Conservation (phyloP, 495 filamentous ascomycete genomes). For the Articulospora tetracladia region DNA sequence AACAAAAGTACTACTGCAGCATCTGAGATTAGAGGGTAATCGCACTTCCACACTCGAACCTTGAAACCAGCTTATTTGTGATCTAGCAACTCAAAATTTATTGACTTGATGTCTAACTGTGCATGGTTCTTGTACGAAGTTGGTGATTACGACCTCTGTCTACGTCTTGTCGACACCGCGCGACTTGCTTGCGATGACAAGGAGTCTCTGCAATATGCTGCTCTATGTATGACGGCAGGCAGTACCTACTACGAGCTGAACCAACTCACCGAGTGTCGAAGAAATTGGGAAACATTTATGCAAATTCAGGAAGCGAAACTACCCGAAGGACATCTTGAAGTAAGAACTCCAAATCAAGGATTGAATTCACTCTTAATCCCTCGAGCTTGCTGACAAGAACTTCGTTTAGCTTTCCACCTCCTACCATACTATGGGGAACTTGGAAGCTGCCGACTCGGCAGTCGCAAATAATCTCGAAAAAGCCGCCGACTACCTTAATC, state of each 20-base stretch:
- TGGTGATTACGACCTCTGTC: slow-evolving; percentile 10
- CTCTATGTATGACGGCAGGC: slow-evolving; percentile 3
- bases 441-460: slow-evolving; percentile 1
- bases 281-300: slow-evolving; percentile 5
- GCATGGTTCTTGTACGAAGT: slow-evolving; percentile 16
- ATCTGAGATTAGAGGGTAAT: slow-evolving; percentile 7
- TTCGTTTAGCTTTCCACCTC: slow-evolving; percentile 3
- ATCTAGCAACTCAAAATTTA: slow-evolving; percentile 2
- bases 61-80: not conserved
- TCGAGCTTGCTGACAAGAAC: slow-evolving; percentile 5
- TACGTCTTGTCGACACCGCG: slow-evolving; percentile 8
- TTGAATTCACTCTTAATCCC: not conserved
- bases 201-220: slow-evolving; percentile 8
- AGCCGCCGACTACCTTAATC: slow-evolving; percentile 11
- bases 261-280: slow-evolving; percentile 6
- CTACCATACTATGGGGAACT: slow-evolving; percentile 15
- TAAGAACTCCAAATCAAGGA: not conserved
- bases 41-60: not conserved
- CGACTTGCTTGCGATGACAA: slow-evolving; percentile 11
- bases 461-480: slow-evolving; percentile 5
- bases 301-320: slow-evolving; percentile 2
- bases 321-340: not conserved
- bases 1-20: not conserved
- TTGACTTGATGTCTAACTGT: slow-evolving; percentile 1
- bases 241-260: slow-evolving; percentile 11